phyloP scores from a whole-genome alignment of 1,284 basidiomycete genomes.

The Heterobasidion annosum region DNA sequence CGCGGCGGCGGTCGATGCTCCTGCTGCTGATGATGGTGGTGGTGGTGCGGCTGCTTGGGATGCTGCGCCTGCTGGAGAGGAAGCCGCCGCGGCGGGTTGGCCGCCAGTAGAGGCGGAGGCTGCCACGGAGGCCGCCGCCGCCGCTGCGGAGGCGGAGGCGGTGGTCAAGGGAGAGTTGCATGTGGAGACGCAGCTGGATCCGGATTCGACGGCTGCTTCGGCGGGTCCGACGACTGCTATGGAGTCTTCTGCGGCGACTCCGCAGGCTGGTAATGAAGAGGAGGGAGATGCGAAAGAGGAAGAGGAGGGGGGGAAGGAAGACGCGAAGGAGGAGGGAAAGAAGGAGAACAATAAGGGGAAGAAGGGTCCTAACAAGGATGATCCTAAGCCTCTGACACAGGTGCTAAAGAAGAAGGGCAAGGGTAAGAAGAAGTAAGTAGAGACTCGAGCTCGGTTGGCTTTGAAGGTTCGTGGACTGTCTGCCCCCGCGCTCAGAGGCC shows the following conservation, averaged over 20 bases:
- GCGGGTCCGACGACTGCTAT: conserved; percentile 1
- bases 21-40: neutral
- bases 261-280: conserved; percentile 10
- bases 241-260: conserved; percentile 6
- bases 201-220: neutral
- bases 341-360: too few species aligned
- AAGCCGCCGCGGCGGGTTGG: conserved; percentile 4
- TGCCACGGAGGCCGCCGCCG: neutral
- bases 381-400: too few species aligned
- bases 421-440: conserved; percentile 1
- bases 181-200: neutral
- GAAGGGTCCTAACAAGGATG: too few species aligned
- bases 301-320: conserved; percentile 10
- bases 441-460: too few species aligned
- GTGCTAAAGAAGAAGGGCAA: conserved; percentile 2
- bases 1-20: neutral
- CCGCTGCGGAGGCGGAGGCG: neutral
- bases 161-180: conserved; percentile 3
- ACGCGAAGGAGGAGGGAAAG: neutral
- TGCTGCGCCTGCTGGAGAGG: neutral
- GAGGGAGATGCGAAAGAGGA: conserved; percentile 6
- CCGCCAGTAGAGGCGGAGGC: neutral
- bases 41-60: neutral
- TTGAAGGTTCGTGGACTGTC: too few species aligned
- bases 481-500: neutral